Evolutionary conservation across 2,329 filamentous ascomycete species (phyloP), one percentile per base, ranked within the genome.

Genomic region (Leptographium radiaticola): DNA sequence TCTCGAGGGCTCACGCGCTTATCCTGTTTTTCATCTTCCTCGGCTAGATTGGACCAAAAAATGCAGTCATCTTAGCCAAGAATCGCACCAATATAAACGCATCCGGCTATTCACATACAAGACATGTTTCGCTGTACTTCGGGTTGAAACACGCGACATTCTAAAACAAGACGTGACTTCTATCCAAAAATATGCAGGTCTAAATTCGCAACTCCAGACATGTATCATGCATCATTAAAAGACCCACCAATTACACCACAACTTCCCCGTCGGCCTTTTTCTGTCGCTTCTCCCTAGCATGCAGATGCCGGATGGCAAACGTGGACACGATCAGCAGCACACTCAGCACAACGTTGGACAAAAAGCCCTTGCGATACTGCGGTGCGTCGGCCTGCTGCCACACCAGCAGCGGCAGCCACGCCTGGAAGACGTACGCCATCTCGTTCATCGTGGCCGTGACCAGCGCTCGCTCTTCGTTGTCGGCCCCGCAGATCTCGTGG

Each of bases 361-460:
- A 71, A 51, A 75, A 84, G 0, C 81, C 82, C 59, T 83, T 84
- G 1, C 67, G 69, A 54, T 84, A 86, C 45, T 68, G 58, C 0
- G 82, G 81, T 0, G 75, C 77, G 54, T 84, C 79, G 0, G 81
- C 71, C 61, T 82, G 78, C 66, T 81, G 76, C 82, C 81, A 86
- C 11, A 84, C 73, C 10, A 84, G 62, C 36, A 84, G 71, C 8
- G 84, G 84, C 44, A 87, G 63, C 83, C 83, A 87, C 0, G 82
- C 80, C 61, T 86, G 81, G 45, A 87, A 66, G 11, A 85, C 80
- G 56, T 86, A 85, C 0, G 81, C 82, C 68, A 86, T 75, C 62
- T 83, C 76, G 56, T 86, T 87, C 80, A 86, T 86, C 16, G 72
- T 68, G 0, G 73, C 83, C 0, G 83, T 75, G 0, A 86, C 80